Evolutionary conservation across 768 basidiomycete species (phyloP), one percentile per base, ranked within the genome.

Genomic region (Leccinum incarnatum): DNA sequence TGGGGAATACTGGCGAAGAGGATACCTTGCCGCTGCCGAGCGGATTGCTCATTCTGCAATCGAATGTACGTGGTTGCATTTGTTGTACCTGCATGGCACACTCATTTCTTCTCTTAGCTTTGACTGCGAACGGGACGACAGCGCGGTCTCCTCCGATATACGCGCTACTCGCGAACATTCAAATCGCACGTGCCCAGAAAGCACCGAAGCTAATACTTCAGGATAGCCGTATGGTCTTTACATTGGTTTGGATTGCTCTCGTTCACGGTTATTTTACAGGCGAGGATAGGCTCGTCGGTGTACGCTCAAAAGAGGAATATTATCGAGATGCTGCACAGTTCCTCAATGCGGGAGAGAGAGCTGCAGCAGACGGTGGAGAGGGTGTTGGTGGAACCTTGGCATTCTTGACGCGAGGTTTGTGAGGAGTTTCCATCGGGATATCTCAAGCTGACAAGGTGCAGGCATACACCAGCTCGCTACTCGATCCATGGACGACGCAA

Each of bases 1-100:
- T 9, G 86, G 85, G 15, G 94, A 95, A 74, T 95, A 96, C 67
- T 93, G 93, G 89, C 77, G 89, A 61, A 81, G 85, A 64, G 90
- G 89, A 0, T 82, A 85, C 62, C 75, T 90, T 51, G 83, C 85
- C 25, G 87, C 84, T 8, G 93, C 93, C 12, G 88, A 94, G 72
- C 83, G 82, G 63, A 87, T 95, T 51, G 85, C 87, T 29, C 73
- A 77, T 32, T 78, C 82, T 51, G 94, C 87, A 15, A 77, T 85
- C 40, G 83, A 85, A 64, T 81, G 90, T 90, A 68, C 61, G 85
- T 76, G n/a, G 34, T 56, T 4, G 10, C 25, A 8, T 49, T 30
- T n/a, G 25, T 34, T 19, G 8, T 5, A 0, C 11, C 9, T 27
- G 49, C 30, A 15, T 53, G 2, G 42, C 58, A 58, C 46, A 45